Conservation (phyloP, 345 rosid species). For the Brassica incana region DNA sequence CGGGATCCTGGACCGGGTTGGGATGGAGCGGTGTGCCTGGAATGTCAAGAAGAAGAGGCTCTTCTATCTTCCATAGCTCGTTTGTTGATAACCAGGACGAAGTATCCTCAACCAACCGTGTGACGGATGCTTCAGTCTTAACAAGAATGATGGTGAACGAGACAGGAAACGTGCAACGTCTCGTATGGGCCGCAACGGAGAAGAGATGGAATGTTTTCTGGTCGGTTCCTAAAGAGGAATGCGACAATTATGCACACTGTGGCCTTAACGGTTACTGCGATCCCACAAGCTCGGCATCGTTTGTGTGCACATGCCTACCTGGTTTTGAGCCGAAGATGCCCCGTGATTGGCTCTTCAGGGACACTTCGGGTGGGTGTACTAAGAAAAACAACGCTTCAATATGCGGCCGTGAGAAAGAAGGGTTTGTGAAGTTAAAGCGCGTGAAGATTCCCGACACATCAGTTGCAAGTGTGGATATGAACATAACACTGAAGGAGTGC, state of each 20-base stretch:
- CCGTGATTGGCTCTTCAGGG: slow-evolving; percentile 52
- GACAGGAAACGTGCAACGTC: slow-evolving; percentile 45
- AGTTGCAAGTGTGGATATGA: slow-evolving; percentile 39
- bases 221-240: slow-evolving; percentile 56
- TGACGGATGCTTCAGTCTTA: slow-evolving; percentile 36
- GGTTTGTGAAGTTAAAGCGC: slow-evolving; percentile 46
- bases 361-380: slow-evolving; percentile 51
- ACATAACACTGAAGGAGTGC: slow-evolving; percentile 46
- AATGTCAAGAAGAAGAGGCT: slow-evolving; percentile 36
- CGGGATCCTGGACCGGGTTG: slow-evolving; percentile 60
- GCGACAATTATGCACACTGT: slow-evolving; percentile 59
- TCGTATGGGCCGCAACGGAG: slow-evolving; percentile 47
- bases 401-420: slow-evolving; percentile 45
- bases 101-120: slow-evolving; percentile 35
- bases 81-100: slow-evolving; percentile 41
- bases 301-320: slow-evolving; percentile 58
- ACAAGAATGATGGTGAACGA: slow-evolving; percentile 56
- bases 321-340: slow-evolving; percentile 63
- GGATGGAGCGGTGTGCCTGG: slow-evolving; percentile 75
- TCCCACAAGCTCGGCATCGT: slow-evolving; percentile 22
- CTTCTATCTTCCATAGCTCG: slow-evolving; percentile 37
- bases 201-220: slow-evolving; percentile 50
- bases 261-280: slow-evolving; percentile 58
- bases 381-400: slow-evolving; percentile 30
- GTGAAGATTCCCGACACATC: slow-evolving; percentile 60